These are phyloP conservation scores for Termitomyces sp. DNA, from an alignment of 768 basidiomycete genomes.

Conservation along the genomic window DNA sequence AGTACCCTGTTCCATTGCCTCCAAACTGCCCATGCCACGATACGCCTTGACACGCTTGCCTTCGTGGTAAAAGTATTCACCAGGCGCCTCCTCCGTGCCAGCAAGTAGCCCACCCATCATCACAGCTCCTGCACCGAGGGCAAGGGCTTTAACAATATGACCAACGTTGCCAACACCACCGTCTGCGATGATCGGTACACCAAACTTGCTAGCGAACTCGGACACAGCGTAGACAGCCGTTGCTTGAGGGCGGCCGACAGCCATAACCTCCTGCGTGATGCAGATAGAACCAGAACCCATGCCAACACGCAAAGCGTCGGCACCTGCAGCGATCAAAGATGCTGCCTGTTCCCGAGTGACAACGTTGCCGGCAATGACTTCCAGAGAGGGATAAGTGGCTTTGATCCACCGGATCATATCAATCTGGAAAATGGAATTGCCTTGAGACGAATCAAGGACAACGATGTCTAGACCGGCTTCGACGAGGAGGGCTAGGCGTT, in stretches of 20 bases:
- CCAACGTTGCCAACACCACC: conserved; percentile 95
- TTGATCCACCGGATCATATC: conserved; percentile 97
- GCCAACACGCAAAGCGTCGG: conserved; percentile 91
- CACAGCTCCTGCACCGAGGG: conserved; percentile 91
- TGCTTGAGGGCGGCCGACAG: conserved; percentile 95
- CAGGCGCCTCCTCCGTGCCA: conserved; percentile 94
- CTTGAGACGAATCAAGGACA: conserved; percentile 93
- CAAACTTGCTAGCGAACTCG: conserved; percentile 90
- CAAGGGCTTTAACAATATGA: conserved; percentile 94
- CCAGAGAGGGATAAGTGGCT: conserved; percentile 72
- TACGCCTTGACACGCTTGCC: conserved; percentile 99
- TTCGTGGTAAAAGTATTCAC: conserved; percentile 99
- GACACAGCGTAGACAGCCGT: conserved; percentile 97
- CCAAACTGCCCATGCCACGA: conserved; percentile 96
- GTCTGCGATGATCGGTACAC: conserved; percentile 94
- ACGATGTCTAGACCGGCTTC: conserved; percentile 96
- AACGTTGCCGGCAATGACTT: conserved; percentile 96
- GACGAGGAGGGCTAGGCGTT: conserved; percentile 78
- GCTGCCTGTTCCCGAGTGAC: conserved; percentile 98
- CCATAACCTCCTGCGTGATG: conserved; percentile 99
- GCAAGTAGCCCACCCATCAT: conserved; percentile 99
- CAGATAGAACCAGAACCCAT: conserved; percentile 99
- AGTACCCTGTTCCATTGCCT: conserved; percentile 85
- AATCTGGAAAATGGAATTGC: conserved; percentile 89
- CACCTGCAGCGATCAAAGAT: conserved; percentile 86